These are phyloP conservation scores for Rhizoclosmatium globosum DNA, from an alignment of 192 early-diverging fungal genomes.

Conservation along the genomic window DNA sequence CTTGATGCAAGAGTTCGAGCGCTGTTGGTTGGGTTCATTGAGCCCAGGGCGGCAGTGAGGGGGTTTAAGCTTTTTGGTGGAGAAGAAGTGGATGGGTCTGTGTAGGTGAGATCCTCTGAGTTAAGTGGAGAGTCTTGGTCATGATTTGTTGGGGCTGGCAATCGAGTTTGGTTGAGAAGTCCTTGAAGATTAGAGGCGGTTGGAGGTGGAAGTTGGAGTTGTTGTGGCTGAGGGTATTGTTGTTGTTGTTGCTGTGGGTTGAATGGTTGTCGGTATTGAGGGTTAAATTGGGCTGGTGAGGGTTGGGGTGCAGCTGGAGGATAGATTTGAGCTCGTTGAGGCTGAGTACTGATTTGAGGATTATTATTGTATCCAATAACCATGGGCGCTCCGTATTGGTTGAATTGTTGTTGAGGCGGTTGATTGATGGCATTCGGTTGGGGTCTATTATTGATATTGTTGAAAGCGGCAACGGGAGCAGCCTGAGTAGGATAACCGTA, in stretches of 20 bases:
- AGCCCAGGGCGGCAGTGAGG: background rate
- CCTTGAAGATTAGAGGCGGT: background rate
- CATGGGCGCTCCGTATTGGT: background rate
- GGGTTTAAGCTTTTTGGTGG: background rate
- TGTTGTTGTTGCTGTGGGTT: background rate
- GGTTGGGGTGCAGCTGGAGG: background rate
- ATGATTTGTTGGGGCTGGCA: background rate
- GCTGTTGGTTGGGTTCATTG: background rate
- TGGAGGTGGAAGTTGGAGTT: slow-evolving; percentile 7
- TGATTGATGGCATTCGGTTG: background rate
- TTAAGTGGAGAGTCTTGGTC: too few relatives aligned
- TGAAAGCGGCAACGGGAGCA: background rate
- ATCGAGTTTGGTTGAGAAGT: background rate
- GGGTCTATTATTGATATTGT: background rate
- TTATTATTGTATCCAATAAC: background rate
- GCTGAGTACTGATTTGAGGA: background rate
- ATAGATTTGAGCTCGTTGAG: background rate
- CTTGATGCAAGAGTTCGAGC: background rate
- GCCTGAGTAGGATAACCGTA: background rate
- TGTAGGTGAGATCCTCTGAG: background rate
- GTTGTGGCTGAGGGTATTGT: background rate
- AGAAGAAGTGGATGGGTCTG: background rate
- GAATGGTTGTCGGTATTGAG: background rate
- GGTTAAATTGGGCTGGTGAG: background rate
- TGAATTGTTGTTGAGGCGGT: background rate